Evolutionary conservation across 2,329 filamentous ascomycete species (phyloP), one percentile per base, ranked within the genome.

Genomic region (Colletotrichum sansevieriae): DNA sequence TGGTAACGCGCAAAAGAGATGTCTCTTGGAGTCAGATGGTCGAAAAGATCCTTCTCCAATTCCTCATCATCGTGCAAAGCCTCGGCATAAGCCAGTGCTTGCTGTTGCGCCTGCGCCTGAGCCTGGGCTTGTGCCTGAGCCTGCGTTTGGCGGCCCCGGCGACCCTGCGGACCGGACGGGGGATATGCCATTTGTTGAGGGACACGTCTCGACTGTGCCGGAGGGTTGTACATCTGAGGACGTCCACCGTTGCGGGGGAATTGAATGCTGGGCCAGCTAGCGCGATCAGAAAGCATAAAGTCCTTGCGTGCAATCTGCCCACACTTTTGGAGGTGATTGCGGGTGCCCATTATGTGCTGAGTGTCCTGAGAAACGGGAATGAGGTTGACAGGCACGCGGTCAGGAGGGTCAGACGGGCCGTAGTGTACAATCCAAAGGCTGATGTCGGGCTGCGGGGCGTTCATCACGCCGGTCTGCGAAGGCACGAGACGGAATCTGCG

Each of bases 371-470:
- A 85, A 65, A 91, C 84, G 0, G 88, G 90, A 18, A 95, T 87
- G 72, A 90, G 85, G 44, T 87, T 86, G 20, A 89, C 85, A 1
- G 92, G 92, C 39, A 97, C 84, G 68, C 92, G 88, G 72, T 95
- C 91, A 64, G 88, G 87, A 54, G 88, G 89, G 44, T 96, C 92
- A 8, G 92, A 87, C 65, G 91, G 90, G 41, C 91, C 90, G 78
- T 98, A 98, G 81, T 98, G 95, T 35, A 97, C 89, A 62, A 99
- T 90, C 91, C 94, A 98, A 15, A 98, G 85, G 68, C 90, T 92
- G 29, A 92, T 89, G 77, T 98, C 95, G 55, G 92, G 87, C 70
- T 89, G 88, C 13, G 91, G 88, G 49, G 89, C 85, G 73, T 90
- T 91, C 35, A 90, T 89, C 61, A 90, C 90, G 1, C 90, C 89